Percentiles rank a stretch among this genome's conserved stretches.
Conservation (phyloP, 805 yeast species). For the Metschnikowia lochheadii region DNA sequence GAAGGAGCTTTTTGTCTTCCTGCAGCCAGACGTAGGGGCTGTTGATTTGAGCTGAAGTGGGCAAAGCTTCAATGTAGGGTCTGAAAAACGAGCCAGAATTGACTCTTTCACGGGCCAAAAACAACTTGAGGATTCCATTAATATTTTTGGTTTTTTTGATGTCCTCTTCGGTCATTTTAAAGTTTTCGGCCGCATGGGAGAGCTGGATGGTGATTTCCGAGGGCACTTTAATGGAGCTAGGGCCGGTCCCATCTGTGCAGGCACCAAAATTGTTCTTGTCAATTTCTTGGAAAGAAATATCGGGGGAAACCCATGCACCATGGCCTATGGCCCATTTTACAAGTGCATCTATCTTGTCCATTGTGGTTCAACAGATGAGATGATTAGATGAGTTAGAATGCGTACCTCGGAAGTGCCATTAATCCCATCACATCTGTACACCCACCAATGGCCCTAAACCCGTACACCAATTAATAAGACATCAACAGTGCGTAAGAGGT, state of each 20-base stretch:
- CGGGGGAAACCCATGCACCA: conserved; percentile 26
- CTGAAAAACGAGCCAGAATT: conserved; percentile 19
- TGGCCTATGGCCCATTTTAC: conserved; percentile 30
- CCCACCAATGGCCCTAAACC: too few species aligned
- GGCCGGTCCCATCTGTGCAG: conserved; percentile 9
- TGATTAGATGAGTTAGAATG: too few species aligned
- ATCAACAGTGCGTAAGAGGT: too few species aligned
- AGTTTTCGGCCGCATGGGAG: conserved; percentile 22
- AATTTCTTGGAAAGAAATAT: conserved; percentile 22
- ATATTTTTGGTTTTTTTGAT: conserved; percentile 17
- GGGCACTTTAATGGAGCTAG: conserved; percentile 11
- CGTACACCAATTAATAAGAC: background rate
- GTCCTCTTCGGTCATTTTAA: conserved; percentile 11
- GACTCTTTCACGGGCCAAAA: conserved; percentile 29
- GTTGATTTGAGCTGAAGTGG: conserved; percentile 38
- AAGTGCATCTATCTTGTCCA: conserved; percentile 14
- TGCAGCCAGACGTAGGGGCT: conserved; percentile 67
- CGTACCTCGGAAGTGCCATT: too few species aligned
- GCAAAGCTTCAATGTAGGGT: conserved; percentile 32
- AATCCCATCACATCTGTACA: background rate
- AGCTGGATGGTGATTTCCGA: conserved; percentile 17
- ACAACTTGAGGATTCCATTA: conserved; percentile 34
- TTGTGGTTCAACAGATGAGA: background rate
- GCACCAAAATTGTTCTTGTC: conserved; percentile 26
- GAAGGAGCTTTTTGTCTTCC: conserved; percentile 46